These are phyloP conservation scores for Symbiodinium pilosum DNA, from an alignment of 73 alveolate genomes.

Conservation along the genomic window DNA sequence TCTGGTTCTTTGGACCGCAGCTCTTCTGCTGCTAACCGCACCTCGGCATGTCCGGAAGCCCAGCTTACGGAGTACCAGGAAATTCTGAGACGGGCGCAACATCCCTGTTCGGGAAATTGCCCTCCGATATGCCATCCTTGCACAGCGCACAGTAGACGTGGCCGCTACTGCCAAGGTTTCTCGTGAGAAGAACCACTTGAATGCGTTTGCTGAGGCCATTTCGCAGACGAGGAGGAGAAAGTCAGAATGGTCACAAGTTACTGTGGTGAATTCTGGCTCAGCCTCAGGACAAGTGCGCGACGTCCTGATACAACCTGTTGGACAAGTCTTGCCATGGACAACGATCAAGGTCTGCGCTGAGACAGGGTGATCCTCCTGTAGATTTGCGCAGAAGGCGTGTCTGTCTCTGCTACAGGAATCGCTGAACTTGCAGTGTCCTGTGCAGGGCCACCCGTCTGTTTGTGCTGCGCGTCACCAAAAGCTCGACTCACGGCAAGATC, in stretches of 20 bases:
- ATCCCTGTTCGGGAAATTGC: slow-evolving; percentile 75
- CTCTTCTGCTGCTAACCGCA: slow-evolving; percentile 76
- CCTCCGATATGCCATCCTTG: slow-evolving; percentile 83
- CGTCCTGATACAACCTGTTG: too few species aligned
- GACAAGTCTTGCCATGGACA: too few species aligned
- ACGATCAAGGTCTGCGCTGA: neutral
- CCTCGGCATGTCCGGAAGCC: neutral
- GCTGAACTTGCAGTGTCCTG: slow-evolving; percentile 18
- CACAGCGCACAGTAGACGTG: too few species aligned
- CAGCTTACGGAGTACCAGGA: neutral
- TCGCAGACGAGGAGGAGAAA: slow-evolving; percentile 63
- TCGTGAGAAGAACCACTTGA: too few species aligned
- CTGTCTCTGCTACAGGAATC: neutral
- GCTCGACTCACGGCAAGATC: slow-evolving; percentile 97
- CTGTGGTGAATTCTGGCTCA: slow-evolving; percentile 69
- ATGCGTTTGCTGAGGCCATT: neutral
- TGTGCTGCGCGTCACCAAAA: slow-evolving; percentile 97
- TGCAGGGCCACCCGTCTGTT: slow-evolving; percentile 94
- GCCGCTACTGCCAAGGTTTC: too few species aligned
- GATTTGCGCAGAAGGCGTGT: neutral
- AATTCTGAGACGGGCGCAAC: slow-evolving; percentile 14
- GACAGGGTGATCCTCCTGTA: slow-evolving; percentile 70
- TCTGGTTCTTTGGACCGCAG: slow-evolving; percentile 52
- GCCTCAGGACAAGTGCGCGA: slow-evolving; percentile 25
- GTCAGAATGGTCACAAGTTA: slow-evolving; percentile 62